Base-by-base conservation (phyloP, 345 rosid genomes). In the Garcia nutans region DNA sequence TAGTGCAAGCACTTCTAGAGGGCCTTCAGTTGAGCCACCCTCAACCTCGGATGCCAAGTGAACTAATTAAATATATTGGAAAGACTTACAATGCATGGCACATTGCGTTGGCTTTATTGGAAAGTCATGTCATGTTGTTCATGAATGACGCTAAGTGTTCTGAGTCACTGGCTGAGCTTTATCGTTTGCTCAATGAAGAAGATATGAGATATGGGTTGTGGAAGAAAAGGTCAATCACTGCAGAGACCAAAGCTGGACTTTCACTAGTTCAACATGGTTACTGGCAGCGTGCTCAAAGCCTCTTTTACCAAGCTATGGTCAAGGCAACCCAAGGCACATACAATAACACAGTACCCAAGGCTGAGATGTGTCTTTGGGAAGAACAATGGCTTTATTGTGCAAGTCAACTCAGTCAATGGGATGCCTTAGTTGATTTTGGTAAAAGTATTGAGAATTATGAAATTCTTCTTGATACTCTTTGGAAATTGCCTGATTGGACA, bases 331-430 rank as follows among this genome's bases (percentile, higher is more conserved):
- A 93, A 82, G 99, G 97, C 58, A 93, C 99, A 47, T 96, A 96
- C 77, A 93, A 91, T 81, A 96, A 93, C 83, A 87, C 93, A 1
- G 99, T 96, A 42, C 99, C 99, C 8, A 96, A 96, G 85, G 99
- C 99, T 71, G 99, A 96, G 87, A 96, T 96, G 99, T 93, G 97
- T 81, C 89, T 96, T 60, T 96, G 99, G 99, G 99, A 96, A 90
- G 99, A 96, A 85, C 98, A 96, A 75, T 96, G 99, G 99, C 87
- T 93, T 70, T 85, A 87, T 82, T 96, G 99, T 86, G 97, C 94
- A 61, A 86, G 78, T 77, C 99, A 96, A 83, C 97, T 96, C 74
- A 87, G 97, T 79, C 98, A 96, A 85, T 96, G 99, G 99, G 99
- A 93, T 87, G 97, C 97, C 16, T 77, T 96, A 74, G 97, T 90